Evolutionary conservation across 2,329 filamentous ascomycete species (phyloP).

Genomic region (Mycosphaerelloides madeirae): DNA sequence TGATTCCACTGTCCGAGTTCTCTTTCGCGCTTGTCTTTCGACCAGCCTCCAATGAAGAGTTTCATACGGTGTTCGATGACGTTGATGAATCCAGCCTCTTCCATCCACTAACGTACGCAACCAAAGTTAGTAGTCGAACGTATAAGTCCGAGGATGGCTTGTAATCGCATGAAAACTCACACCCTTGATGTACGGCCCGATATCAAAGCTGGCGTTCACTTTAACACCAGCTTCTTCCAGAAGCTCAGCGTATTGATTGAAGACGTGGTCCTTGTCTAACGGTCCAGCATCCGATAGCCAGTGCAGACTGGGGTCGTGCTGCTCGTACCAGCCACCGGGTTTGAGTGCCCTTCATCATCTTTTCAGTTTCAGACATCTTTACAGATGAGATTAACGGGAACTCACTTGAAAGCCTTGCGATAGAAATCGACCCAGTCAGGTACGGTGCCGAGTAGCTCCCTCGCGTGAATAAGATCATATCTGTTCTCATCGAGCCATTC

Average conservation of each 20-base stretch:
- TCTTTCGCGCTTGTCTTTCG: slow-evolving; percentile 20
- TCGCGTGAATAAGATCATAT: slow-evolving; percentile 40
- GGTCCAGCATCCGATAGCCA: slow-evolving; percentile 18
- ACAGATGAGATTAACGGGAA: not conserved
- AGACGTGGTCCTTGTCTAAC: slow-evolving; percentile 13
- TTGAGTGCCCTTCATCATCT: slow-evolving; percentile 6
- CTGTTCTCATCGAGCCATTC: slow-evolving; percentile 28
- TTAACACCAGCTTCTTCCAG: slow-evolving; percentile 18
- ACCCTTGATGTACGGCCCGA: slow-evolving; percentile 17
- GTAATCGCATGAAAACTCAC: too few species aligned
- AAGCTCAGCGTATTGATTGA: slow-evolving; percentile 17
- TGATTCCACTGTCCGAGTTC: slow-evolving; percentile 19
- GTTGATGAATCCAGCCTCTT: slow-evolving; percentile 23
- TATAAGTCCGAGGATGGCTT: too few species aligned
- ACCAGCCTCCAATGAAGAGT: slow-evolving; percentile 22
- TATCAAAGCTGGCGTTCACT: slow-evolving; percentile 15
- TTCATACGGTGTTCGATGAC: slow-evolving; percentile 22
- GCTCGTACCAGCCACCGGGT: slow-evolving; percentile 22
- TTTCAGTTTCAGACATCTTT: not conserved
- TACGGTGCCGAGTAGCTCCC: slow-evolving; percentile 20
- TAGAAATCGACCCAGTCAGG: slow-evolving; percentile 19
- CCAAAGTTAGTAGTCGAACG: too few species aligned
- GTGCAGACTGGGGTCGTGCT: slow-evolving; percentile 13
- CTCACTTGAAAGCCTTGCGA: slow-evolving; percentile 10
- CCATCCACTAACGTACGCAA: too few species aligned